Evolutionary conservation across 2,329 filamentous ascomycete genomes (phyloP).

Genomic region (Aureobasidium mangrovei): DNA sequence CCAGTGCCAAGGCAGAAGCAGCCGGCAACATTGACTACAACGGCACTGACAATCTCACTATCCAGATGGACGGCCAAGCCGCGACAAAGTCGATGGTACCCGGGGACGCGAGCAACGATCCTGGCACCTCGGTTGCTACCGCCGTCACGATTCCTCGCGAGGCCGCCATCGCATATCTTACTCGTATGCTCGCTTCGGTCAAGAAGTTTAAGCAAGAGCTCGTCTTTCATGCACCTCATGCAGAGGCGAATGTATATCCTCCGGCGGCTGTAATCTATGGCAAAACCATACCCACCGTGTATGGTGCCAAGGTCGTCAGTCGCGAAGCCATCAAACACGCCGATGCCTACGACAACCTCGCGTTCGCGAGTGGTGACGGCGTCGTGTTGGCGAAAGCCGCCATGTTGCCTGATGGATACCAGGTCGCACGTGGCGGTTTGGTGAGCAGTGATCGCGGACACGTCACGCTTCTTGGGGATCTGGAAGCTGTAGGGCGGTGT

Average conservation of each 20-base stretch:
- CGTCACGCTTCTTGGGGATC: constrained; percentile 75
- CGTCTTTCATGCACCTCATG: constrained; percentile 50
- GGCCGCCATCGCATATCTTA: constrained; percentile 57
- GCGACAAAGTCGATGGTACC: constrained; percentile 7
- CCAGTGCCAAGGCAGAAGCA: constrained; percentile 22
- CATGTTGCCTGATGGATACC: constrained; percentile 75
- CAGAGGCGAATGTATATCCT: constrained; percentile 64
- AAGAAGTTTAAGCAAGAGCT: constrained; percentile 70
- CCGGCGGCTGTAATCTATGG: constrained; percentile 77
- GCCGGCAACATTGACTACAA: constrained; percentile 34
- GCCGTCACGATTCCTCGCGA: constrained; percentile 47
- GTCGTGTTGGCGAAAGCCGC: constrained; percentile 79
- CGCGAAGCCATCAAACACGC: constrained; percentile 64
- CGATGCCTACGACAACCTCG: constrained; percentile 77
- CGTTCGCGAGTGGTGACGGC: constrained; percentile 81
- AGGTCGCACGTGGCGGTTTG: constrained; percentile 61
- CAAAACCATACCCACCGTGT: constrained; percentile 78
- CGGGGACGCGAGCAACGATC: constrained; percentile 2
- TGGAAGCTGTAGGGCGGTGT: constrained; percentile 70
- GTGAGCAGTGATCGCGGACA: constrained; percentile 78
- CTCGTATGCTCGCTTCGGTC: constrained; percentile 61
- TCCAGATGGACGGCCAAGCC: constrained; percentile 13
- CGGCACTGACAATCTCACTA: constrained; percentile 24
- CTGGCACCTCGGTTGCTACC: constrained; percentile 24
- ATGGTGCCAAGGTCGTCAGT: constrained; percentile 64